Evolutionary conservation across 257 asterid genomes (phyloP), one percentile per base, ranked within the genome.

Genomic region (Ilex aquifolium): DNA sequence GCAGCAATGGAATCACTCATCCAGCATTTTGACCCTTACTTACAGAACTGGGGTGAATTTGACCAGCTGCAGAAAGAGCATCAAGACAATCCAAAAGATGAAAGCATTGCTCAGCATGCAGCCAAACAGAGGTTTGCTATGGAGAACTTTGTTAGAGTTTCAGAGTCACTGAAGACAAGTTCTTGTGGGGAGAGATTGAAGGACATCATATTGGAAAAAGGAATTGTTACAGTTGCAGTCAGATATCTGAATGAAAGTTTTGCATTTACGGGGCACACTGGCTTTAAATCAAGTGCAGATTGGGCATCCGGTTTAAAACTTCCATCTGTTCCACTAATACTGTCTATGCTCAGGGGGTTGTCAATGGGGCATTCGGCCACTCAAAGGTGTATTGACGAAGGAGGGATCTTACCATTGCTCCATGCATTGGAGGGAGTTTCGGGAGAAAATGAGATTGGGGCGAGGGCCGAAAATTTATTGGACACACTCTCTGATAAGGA

Each of bases 1-100:
- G 94, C 79, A n/a, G 99, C 99, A 30, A 93, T 93, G 97, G 99
- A 93, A 60, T 96, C 86, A 60, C 95, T 93, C 52, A 78, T 93
- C 66, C 95, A 85, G 81, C 99, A 93, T 87, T 93, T 93, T 65
- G 85, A 90, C 70, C 99, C 96, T 5, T 87, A 82, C 83, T 76
- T 93, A 61, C 79, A 77, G 83, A 84, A 87, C 68, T 93, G 97
- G 99, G 65, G 70, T 66, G 90, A 85, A 72, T 85, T 85, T 77
- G 97, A 93, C 73, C 73, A 74, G 76, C 77, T 89, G 69, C 90
- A 90, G 68, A 85, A 77, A 82, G 84, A 79, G 56, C 71, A 51
- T 8, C 92, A 87, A 71, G 97, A 83, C 63, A 80, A 85, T 64
- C 83, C 86, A 7, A 87, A 82, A 82, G 96, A 89, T 68, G 97